A percentile compares a stretch with the other conserved stretches of the same genome.
These are phyloP conservation scores for Limonium bicolor DNA, from an alignment of 148 eudicot genomes.

Conservation along the genomic window DNA sequence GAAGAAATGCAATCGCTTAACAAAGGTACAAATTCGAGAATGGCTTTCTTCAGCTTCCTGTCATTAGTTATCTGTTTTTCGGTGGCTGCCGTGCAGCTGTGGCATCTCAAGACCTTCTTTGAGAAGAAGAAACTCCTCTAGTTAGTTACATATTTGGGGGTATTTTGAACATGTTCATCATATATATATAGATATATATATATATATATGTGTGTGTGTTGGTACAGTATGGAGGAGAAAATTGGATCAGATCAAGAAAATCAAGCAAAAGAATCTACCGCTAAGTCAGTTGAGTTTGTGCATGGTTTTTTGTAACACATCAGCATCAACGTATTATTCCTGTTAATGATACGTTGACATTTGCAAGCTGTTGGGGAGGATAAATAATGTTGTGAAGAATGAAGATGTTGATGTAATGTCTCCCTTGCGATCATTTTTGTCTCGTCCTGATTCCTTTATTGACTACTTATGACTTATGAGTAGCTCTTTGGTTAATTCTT, in stretches of 20 bases:
- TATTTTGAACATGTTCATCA: neutral
- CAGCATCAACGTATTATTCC: too few species aligned
- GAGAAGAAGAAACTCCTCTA: conserved; percentile 49
- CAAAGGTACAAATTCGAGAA: conserved; percentile 34
- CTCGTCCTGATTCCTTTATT: too few species aligned
- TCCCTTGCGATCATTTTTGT: too few species aligned
- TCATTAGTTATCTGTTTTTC: conserved; percentile 31
- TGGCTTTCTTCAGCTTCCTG: conserved; percentile 28
- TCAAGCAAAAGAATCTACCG: neutral
- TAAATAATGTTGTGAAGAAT: too few species aligned
- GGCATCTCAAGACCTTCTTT: conserved; percentile 49
- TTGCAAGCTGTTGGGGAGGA: too few species aligned
- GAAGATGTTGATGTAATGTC: too few species aligned
- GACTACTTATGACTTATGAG: too few species aligned
- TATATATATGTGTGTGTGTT: too few species aligned
- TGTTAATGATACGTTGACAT: too few species aligned
- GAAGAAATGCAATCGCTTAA: conserved; percentile 45
- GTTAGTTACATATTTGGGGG: neutral
- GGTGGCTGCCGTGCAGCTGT: conserved; percentile 39
- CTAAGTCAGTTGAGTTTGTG: neutral
- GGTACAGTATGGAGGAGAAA: neutral
- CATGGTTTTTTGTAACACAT: neutral
- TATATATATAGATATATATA: neutral
- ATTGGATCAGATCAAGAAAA: neutral
- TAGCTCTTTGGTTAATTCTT: too few species aligned